phyloP scores from a whole-genome alignment of 2,329 filamentous ascomycete genomes.

The Fonsecaea multimorphosa region DNA sequence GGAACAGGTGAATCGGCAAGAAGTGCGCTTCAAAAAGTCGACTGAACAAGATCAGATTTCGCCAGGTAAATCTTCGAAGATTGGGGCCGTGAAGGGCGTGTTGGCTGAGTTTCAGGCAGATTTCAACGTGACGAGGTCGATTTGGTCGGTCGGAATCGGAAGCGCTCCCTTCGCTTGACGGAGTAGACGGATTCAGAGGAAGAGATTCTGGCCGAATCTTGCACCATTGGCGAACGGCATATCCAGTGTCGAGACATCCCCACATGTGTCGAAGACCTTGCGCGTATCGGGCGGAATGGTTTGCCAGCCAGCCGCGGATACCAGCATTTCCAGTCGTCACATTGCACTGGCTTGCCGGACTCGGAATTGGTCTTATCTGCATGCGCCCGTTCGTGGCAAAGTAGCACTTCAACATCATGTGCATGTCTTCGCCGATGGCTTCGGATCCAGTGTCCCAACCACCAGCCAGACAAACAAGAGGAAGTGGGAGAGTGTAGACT shows the following conservation, averaged over 20 bases:
- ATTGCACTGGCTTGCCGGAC: conserved; percentile 75
- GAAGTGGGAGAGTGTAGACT: conserved; percentile 73
- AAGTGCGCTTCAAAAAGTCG: conserved; percentile 78
- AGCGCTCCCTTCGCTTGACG: conserved; percentile 6
- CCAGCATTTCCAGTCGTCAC: conserved; percentile 67
- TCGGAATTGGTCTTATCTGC: conserved; percentile 67
- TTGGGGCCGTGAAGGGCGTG: conserved; percentile 59
- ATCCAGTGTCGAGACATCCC: conserved; percentile 73
- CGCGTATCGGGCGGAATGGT: conserved; percentile 70
- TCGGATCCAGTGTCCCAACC: conserved; percentile 75
- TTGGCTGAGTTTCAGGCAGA: conserved; percentile 60
- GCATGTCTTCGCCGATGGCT: conserved; percentile 76
- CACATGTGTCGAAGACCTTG: conserved; percentile 78
- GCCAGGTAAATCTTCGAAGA: conserved; percentile 58
- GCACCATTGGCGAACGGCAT: conserved; percentile 58
- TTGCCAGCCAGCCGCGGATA: conserved; percentile 60
- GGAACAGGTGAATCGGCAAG: conserved; percentile 70
- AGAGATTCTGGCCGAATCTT: conserved; percentile 3
- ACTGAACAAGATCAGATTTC: conserved; percentile 65
- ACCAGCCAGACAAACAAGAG: conserved; percentile 70
- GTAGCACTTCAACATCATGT: conserved; percentile 81
- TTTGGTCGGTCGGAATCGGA: conserved; percentile 1
- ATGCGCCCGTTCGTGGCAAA: conserved; percentile 74
- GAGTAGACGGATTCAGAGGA: background rate
- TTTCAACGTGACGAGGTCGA: conserved; percentile 22